These are phyloP conservation scores for Termitomyces sp. DNA, from an alignment of 768 basidiomycete genomes.

Conservation along the genomic window DNA sequence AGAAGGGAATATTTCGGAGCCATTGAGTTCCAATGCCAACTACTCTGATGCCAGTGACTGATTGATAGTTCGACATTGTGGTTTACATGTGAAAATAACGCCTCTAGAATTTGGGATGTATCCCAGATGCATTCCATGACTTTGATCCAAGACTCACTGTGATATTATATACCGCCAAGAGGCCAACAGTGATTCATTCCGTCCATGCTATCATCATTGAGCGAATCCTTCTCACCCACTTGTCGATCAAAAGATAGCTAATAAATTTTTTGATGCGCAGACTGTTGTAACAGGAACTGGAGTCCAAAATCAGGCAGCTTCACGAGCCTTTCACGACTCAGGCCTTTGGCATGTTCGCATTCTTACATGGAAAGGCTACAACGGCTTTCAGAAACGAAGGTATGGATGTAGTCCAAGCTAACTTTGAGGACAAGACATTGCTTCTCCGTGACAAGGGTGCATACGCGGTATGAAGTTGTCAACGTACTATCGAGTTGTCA, in stretches of 20 bases:
- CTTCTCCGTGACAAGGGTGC: constrained; percentile 8
- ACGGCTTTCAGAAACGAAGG: constrained; percentile 2
- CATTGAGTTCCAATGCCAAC: no score
- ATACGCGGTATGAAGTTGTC: neutral
- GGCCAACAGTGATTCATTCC: neutral
- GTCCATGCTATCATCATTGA: neutral
- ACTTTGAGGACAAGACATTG: constrained; percentile 8
- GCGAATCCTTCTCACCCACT: neutral
- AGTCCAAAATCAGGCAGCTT: constrained; percentile 10
- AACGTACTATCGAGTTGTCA: neutral
- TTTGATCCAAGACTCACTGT: no score
- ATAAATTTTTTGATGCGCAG: neutral
- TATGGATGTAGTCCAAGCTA: constrained; percentile 8
- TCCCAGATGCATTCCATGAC: no score
- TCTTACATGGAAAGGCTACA: constrained; percentile 7
- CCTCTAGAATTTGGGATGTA: neutral
- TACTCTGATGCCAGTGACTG: neutral
- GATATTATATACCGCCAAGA: neutral
- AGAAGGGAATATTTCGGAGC: no score
- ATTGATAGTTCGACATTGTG: neutral
- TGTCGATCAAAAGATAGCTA: neutral
- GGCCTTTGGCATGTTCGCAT: constrained; percentile 13
- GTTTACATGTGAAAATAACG: neutral
- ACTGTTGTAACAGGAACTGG: constrained; percentile 12
- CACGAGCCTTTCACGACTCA: constrained; percentile 10